These are phyloP conservation scores for Ophiocordyceps robertsii DNA, from an alignment of 2,329 filamentous ascomycete genomes.

Conservation along the genomic window DNA sequence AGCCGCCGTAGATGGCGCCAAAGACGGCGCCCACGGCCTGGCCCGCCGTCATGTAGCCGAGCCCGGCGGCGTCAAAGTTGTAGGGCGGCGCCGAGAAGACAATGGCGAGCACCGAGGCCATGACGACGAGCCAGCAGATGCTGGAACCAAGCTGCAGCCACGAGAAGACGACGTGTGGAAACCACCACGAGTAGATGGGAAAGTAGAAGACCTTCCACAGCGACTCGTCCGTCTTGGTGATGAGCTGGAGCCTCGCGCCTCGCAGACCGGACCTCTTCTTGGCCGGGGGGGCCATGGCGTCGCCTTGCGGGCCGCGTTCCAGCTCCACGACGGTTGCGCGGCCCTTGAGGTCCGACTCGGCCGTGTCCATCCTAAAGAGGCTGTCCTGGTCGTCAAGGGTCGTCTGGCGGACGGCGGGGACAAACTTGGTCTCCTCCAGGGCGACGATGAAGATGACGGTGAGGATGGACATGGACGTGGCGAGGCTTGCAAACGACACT, in stretches of 20 bases:
- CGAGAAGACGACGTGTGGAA: conserved; percentile 20
- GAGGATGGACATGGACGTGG: conserved; percentile 10
- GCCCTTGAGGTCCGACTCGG: too few species aligned
- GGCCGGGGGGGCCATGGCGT: too few species aligned
- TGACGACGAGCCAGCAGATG: conserved; percentile 1
- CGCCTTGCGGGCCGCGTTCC: too few species aligned
- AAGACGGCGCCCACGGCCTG: conserved; percentile 21
- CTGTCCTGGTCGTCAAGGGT: not conserved
- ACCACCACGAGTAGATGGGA: conserved; percentile 10
- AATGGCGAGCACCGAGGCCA: not conserved
- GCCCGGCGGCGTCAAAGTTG: conserved; percentile 10
- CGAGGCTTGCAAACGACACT: conserved; percentile 11
- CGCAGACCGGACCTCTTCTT: too few species aligned
- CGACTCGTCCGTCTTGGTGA: conserved; percentile 8
- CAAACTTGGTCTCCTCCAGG: conserved; percentile 17
- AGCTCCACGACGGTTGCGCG: too few species aligned
- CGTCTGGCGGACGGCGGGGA: conserved; percentile 4
- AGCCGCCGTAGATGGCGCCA: conserved; percentile 21
- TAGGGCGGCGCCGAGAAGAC: conserved; percentile 12
- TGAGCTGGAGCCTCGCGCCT: conserved; percentile 1
- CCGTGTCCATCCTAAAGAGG: not conserved
- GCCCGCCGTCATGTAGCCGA: conserved; percentile 12
- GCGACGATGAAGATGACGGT: conserved; percentile 9
- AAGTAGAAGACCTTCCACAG: conserved; percentile 6
- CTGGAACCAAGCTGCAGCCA: not conserved